A percentile compares a stretch with the other conserved stretches of the same genome.
Conservation (phyloP, 192 early-diverging fungal species). For the Chytriomyces confervae region DNA sequence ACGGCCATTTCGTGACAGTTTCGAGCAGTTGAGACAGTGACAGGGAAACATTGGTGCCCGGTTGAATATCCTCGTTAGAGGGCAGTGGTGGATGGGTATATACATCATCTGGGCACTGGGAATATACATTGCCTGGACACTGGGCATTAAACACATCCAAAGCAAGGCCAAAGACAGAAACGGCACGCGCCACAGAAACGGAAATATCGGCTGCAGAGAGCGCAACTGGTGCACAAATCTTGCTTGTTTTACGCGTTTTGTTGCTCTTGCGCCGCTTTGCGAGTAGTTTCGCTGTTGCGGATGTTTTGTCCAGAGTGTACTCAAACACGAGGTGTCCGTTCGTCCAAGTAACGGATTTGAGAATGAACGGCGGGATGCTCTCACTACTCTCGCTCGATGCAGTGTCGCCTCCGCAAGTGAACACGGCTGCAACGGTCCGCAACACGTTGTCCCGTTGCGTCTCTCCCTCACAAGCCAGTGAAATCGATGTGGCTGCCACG, state of each 20-base stretch:
- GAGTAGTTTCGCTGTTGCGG: no score
- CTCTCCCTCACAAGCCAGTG: background rate
- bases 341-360: background rate
- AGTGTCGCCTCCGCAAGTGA: background rate
- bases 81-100: background rate
- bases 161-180: no score
- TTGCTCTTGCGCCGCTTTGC: no score
- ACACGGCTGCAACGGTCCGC: background rate
- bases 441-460: background rate
- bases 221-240: no score
- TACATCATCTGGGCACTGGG: background rate
- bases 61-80: background rate
- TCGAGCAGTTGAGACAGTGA: slow-evolving; percentile 25
- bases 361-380: no score
- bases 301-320: background rate
- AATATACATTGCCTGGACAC: no score
- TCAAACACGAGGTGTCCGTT: background rate
- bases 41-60: background rate
- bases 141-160: no score
- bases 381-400: background rate
- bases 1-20: slow-evolving; percentile 37
- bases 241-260: no score
- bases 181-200: no score
- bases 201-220: no score
- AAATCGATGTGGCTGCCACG: background rate